Conservation (phyloP, 2,329 filamentous ascomycete genomes). For the Claviceps quebecensis region DNA sequence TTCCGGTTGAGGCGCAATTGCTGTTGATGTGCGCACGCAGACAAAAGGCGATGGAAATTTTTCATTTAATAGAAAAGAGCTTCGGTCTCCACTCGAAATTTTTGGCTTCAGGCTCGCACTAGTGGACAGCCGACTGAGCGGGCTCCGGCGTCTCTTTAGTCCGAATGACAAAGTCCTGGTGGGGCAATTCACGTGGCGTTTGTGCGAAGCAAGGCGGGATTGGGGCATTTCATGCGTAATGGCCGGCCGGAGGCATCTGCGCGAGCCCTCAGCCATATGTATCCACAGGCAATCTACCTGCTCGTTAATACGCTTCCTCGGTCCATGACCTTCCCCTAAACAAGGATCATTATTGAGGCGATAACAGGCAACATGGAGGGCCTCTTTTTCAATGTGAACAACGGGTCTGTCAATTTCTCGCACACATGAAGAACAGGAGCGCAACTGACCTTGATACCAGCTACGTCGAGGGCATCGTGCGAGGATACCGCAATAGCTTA, state of each 20-base stretch:
- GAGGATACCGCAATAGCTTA: slow-evolving; percentile 89
- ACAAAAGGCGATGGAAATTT: slow-evolving; percentile 27
- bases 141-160: slow-evolving; percentile 14
- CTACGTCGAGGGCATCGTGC: slow-evolving; percentile 94
- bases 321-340: not conserved
- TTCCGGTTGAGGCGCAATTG: slow-evolving; percentile 25
- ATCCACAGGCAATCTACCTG: not conserved
- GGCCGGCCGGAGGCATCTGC: not conserved
- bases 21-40: slow-evolving; percentile 21
- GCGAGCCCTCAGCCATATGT: not conserved
- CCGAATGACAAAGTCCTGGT: slow-evolving; percentile 9
- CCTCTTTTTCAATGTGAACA: slow-evolving; percentile 87
- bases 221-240: not conserved
- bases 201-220: not conserved
- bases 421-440: slow-evolving; percentile 3
- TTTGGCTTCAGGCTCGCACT: slow-evolving; percentile 19
- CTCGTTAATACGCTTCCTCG: not conserved
- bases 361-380: slow-evolving; percentile 55
- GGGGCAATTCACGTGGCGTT: slow-evolving; percentile 10
- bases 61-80: slow-evolving; percentile 22
- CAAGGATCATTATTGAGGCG: not conserved
- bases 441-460: slow-evolving; percentile 32
- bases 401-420: slow-evolving; percentile 46
- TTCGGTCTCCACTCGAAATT: slow-evolving; percentile 24
- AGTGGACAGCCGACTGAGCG: slow-evolving; percentile 13